A percentile compares a stretch with the other conserved stretches of the same genome.
These are phyloP conservation scores for Cicer judaicum DNA, from an alignment of 306 rosid genomes.

Conservation along the genomic window DNA sequence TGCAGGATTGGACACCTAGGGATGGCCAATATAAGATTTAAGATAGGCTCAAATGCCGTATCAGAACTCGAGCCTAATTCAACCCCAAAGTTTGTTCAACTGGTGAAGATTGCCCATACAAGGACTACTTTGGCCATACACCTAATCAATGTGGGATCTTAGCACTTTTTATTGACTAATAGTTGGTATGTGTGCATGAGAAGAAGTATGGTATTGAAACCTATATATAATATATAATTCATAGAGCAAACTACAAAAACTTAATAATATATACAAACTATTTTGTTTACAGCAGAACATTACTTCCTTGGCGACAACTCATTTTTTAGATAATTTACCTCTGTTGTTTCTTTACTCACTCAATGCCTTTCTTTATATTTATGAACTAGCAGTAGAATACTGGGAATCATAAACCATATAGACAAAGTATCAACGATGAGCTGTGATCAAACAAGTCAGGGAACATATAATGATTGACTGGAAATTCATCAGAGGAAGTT, in stretches of 20 bases:
- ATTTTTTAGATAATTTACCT: slow-evolving; percentile 5
- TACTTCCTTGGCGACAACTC: slow-evolving; percentile 9
- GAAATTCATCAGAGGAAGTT: slow-evolving; percentile 21
- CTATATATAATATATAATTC: background rate
- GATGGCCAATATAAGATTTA: slow-evolving; percentile 5
- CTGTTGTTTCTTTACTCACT: slow-evolving; percentile 17
- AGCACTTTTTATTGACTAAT: slow-evolving; percentile 2
- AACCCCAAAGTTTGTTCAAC: slow-evolving; percentile 1
- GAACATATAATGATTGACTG: slow-evolving; percentile 1
- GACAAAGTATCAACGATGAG: background rate
- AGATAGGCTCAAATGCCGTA: background rate
- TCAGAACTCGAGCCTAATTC: background rate
- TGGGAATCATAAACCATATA: slow-evolving; percentile 4
- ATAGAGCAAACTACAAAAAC: slow-evolving; percentile 21
- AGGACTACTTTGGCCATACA: slow-evolving; percentile 20
- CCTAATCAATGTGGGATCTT: background rate
- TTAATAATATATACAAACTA: background rate
- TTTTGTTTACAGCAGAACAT: background rate
- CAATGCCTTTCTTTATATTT: background rate
- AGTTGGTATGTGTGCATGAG: slow-evolving; percentile 3
- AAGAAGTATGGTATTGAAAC: slow-evolving; percentile 23
- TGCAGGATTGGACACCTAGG: background rate
- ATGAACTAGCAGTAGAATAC: slow-evolving; percentile 18
- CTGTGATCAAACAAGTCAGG: background rate
- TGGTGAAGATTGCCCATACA: background rate